phyloP scores from a whole-genome alignment of 768 basidiomycete genomes.

The Kwoniella europaea region DNA sequence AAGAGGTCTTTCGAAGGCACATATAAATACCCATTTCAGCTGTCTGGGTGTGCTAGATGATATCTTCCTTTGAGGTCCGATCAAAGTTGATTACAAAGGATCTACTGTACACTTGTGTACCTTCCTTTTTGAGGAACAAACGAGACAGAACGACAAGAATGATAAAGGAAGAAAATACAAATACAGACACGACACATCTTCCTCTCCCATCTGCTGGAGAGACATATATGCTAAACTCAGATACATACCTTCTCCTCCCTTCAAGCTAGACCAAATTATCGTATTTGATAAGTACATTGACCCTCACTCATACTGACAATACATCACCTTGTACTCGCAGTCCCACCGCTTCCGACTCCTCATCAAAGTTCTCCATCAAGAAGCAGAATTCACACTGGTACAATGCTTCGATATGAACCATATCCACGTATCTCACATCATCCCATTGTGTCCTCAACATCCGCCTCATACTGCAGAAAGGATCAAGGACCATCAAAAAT shows the following conservation, averaged over 20 bases:
- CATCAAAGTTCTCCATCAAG: not conserved
- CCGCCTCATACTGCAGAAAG: not conserved
- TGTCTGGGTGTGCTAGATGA: not conserved
- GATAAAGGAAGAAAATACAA: not conserved
- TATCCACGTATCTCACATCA: not conserved
- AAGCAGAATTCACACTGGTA: not conserved
- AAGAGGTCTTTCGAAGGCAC: no score
- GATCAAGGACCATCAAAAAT: not conserved
- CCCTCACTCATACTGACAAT: no score
- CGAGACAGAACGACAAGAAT: not conserved
- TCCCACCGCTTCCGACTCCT: not conserved
- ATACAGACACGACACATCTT: not conserved
- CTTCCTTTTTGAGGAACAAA: not conserved
- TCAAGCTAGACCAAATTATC: not conserved
- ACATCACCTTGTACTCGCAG: not conserved
- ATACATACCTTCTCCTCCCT: not conserved
- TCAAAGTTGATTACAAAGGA: not conserved
- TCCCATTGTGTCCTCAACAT: not conserved
- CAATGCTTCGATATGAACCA: conserved; percentile 8
- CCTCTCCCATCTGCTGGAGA: not conserved
- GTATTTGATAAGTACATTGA: no score
- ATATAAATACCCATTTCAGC: not conserved
- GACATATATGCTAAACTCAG: not conserved
- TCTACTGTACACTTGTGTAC: not conserved
- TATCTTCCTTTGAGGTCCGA: not conserved